Conservation (phyloP, 2,329 filamentous ascomycete species). For the Lachnellula arida region DNA sequence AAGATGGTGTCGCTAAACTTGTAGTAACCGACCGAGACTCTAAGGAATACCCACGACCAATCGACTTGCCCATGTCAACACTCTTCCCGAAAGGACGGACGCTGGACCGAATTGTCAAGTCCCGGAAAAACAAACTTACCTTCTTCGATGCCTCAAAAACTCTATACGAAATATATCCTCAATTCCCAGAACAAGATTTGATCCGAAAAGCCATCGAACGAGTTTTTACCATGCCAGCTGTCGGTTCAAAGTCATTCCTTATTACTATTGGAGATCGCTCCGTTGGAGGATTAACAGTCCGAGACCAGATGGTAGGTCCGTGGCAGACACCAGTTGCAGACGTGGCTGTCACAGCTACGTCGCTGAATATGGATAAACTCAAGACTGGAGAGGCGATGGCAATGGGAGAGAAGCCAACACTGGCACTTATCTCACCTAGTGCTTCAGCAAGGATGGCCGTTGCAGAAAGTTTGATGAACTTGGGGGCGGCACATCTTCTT, state of each 20-base stretch:
- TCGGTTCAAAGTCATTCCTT: conserved; percentile 95
- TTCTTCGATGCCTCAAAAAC: conserved; percentile 65
- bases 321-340: conserved; percentile 96
- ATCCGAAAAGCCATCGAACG: conserved; percentile 66
- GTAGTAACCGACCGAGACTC: conserved; percentile 80
- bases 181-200: conserved; percentile 35
- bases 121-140: conserved; percentile 61
- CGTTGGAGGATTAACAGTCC: conserved; percentile 80
- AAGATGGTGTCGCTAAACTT: conserved; percentile 63
- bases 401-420: conserved; percentile 86
- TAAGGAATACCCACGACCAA: conserved; percentile 67
- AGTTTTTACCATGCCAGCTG: conserved; percentile 79
- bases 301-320: conserved; percentile 93
- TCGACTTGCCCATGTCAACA: conserved; percentile 83
- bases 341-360: conserved; percentile 85
- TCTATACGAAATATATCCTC: conserved; percentile 51
- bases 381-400: conserved; percentile 93
- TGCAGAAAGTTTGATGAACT: conserved; percentile 86
- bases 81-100: conserved; percentile 86
- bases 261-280: conserved; percentile 95
- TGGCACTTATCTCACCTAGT: conserved; percentile 84
- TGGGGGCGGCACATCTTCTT: conserved; percentile 69
- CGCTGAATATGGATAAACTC: conserved; percentile 63
- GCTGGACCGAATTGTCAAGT: conserved; percentile 69
- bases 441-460: conserved; percentile 96